Conservation (phyloP, 139 green algal species). For the Coelastrella sp. region DNA sequence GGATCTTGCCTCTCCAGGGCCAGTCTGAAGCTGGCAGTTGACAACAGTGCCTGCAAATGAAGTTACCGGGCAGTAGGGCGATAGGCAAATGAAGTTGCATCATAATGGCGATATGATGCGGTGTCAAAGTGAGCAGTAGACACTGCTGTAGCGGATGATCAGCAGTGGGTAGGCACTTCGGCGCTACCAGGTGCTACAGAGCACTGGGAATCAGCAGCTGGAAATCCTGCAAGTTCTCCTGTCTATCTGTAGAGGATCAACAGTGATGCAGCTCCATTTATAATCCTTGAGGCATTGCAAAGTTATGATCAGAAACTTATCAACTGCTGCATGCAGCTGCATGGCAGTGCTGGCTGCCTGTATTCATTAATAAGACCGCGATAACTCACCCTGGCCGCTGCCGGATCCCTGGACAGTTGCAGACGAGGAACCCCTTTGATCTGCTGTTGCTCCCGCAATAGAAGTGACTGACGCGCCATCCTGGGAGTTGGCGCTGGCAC, state of each 20-base stretch:
- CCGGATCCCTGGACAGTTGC: background rate
- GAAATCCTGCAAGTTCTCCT: too few relatives aligned
- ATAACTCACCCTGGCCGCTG: background rate
- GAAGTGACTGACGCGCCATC: background rate
- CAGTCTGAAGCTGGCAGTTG: background rate
- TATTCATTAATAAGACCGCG: background rate
- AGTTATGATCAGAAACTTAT: background rate
- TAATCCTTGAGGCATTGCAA: too few relatives aligned
- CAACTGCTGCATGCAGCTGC: background rate
- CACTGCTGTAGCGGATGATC: too few relatives aligned
- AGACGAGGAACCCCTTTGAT: background rate
- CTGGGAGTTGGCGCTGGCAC: background rate
- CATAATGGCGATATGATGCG: background rate
- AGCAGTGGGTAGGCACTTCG: too few relatives aligned
- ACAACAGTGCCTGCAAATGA: background rate
- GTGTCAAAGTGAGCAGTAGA: background rate
- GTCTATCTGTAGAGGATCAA: too few relatives aligned
- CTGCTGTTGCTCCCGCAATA: background rate
- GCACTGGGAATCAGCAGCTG: too few relatives aligned
- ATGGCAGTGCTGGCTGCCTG: background rate
- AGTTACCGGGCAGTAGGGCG: background rate
- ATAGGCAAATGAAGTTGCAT: background rate
- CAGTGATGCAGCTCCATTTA: too few relatives aligned
- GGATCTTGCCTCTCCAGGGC: background rate
- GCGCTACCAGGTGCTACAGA: too few relatives aligned